A percentile compares a stretch with the other conserved stretches of the same genome.
Conservation (phyloP, 2,329 filamentous ascomycete genomes). For the Cladophialophora carrionii region DNA sequence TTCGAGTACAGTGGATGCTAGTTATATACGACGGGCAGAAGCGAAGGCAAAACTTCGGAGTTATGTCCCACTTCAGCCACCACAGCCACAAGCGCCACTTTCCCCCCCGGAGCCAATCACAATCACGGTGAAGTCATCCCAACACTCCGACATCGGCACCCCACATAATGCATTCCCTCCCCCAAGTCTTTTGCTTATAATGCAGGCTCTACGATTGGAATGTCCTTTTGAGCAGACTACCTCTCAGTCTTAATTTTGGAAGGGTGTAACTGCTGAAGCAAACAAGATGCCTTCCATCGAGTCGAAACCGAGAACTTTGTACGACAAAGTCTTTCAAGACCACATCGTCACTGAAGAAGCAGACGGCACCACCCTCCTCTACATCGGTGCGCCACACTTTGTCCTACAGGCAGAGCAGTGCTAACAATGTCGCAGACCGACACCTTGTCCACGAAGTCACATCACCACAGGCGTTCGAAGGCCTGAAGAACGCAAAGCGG, state of each 20-base stretch:
- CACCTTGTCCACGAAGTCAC: slow-evolving; percentile 99
- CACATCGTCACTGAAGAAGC: slow-evolving; percentile 95
- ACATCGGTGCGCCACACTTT: slow-evolving; percentile 71
- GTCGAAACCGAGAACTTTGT: slow-evolving; percentile 77
- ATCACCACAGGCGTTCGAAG: slow-evolving; percentile 98
- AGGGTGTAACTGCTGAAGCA: slow-evolving; percentile 2
- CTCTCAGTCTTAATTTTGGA: background rate
- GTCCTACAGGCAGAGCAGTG: slow-evolving; percentile 8
- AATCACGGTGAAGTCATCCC: slow-evolving; percentile 28
- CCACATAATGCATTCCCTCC: slow-evolving; percentile 8
- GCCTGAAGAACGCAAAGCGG: slow-evolving; percentile 83
- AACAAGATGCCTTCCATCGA: slow-evolving; percentile 74
- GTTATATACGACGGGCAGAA: too few relatives aligned
- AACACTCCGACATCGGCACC: slow-evolving; percentile 27
- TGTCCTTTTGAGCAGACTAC: background rate
- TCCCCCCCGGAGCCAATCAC: slow-evolving; percentile 17
- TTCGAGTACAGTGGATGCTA: background rate
- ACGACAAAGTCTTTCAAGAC: slow-evolving; percentile 95
- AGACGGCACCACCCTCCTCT: slow-evolving; percentile 88
- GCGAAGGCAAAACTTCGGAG: too few relatives aligned
- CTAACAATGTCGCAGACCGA: slow-evolving; percentile 63
- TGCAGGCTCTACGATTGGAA: slow-evolving; percentile 23
- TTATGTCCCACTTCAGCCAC: too few relatives aligned
- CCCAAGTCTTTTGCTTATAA: slow-evolving; percentile 26
- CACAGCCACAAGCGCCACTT: background rate